Evolutionary conservation across 1,284 basidiomycete genomes (phyloP), one percentile per base, ranked within the genome.

Genomic region (Trametes polyzona): DNA sequence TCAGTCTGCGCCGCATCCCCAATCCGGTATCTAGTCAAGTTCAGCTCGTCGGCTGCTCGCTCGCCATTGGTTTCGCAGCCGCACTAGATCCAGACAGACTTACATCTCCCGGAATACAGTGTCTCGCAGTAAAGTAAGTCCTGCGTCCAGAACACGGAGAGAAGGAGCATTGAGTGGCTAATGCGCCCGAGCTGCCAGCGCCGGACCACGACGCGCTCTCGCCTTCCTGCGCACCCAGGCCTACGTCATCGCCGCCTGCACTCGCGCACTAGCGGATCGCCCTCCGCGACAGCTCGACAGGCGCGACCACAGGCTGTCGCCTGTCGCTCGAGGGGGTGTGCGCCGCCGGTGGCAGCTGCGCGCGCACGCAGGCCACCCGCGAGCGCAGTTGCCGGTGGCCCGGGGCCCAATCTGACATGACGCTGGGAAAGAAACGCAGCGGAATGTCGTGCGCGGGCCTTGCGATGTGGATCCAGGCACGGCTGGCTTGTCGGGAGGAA

Each of bases 171-270:
- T 37, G 26, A 33, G 11, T 23, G 2, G 19, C 29, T 50, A 50
- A 50, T 32, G 24, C 48, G 24, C 4, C 48, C 48, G 48, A 37
- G 16, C 19, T 30, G 37, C 14, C 48, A 50, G 48, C 29, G n/a
- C n/a, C n/a, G n/a, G n/a, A n/a, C n/a, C n/a, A n/a, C n/a, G n/a
- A n/a, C n/a, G n/a, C n/a, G n/a, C n/a, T n/a, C n/a, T 2, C 37
- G 12, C 16, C 2, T 32, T 30, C 27, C 27, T 16, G 23, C 8
- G 21, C 41, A 29, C 33, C 50, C 33, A 29, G 33, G 42, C 33
- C 53, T 62, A 58, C 60, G 60, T 62, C 60, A 62, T 61, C 53
- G 26, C 26, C 27, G 33, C 43, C 23, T 10, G 29, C 11, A 35
- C 33, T 39, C 50, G 43, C 32, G 48, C 21, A 33, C 30, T 57